Percentiles rank a stretch among this genome's conserved stretches.
Evolutionary conservation across 768 basidiomycete genomes (phyloP).

Genomic region (Auricularia cornea): DNA sequence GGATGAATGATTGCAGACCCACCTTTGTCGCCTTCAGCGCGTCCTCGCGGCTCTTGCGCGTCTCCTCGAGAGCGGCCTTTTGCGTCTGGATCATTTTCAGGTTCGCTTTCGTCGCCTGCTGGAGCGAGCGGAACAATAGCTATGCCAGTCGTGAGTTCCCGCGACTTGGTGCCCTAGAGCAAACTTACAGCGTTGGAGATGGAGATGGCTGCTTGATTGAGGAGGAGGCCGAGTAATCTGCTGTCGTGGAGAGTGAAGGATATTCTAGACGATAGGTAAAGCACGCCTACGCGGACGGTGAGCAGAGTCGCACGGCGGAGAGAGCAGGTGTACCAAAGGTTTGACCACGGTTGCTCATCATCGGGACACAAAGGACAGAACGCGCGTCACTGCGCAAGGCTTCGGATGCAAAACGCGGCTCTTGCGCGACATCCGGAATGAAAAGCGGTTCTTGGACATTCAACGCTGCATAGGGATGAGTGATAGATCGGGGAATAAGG

Average conservation of each 20-base stretch:
- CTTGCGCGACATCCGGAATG: conserved; percentile 52
- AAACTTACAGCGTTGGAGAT: conserved; percentile 47
- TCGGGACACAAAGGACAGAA: conserved; percentile 60
- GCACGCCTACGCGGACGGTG: conserved; percentile 18
- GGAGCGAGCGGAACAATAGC: conserved; percentile 65
- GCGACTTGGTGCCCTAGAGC: not conserved
- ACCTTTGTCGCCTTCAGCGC: conserved; percentile 69
- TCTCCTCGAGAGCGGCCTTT: conserved; percentile 58
- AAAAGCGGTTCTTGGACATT: conserved; percentile 56
- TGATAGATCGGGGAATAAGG: not conserved
- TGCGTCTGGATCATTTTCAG: conserved; percentile 71
- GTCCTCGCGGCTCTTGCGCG: conserved; percentile 61
- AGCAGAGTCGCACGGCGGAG: not conserved
- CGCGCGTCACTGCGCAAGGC: conserved; percentile 44
- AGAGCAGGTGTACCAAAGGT: conserved; percentile 44
- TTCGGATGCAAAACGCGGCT: conserved; percentile 63
- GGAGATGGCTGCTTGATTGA: conserved; percentile 69
- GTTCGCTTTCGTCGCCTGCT: conserved; percentile 65
- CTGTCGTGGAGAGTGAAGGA: conserved; percentile 54
- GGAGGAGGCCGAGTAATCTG: conserved; percentile 54
- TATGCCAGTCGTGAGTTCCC: not conserved
- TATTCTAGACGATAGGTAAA: conserved; percentile 59
- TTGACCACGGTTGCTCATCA: conserved; percentile 67
- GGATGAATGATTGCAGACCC: conserved; percentile 7
- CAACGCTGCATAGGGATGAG: conserved; percentile 34